Evolutionary conservation across 2,329 filamentous ascomycete species (phyloP).

Genomic region (Dothiorella sarmentorum): DNA sequence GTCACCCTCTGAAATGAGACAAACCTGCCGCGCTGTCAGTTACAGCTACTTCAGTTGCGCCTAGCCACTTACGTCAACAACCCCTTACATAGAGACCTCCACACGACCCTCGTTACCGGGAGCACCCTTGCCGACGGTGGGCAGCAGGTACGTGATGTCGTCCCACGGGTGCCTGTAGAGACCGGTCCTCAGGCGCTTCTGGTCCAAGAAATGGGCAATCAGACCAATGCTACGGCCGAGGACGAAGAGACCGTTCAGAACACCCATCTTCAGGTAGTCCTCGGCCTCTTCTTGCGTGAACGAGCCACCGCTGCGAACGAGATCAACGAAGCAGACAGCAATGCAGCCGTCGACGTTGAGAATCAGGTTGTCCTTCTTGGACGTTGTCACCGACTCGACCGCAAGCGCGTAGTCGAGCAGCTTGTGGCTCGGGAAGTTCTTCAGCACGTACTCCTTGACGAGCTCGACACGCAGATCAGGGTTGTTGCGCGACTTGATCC

Average conservation of each 20-base stretch:
- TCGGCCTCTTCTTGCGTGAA: conserved; percentile 96
- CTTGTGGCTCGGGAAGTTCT: conserved; percentile 97
- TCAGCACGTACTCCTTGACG: conserved; percentile 97
- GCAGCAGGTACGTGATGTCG: conserved; percentile 68
- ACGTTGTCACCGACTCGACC: conserved; percentile 96
- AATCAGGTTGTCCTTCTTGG: conserved; percentile 99
- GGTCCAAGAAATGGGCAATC: conserved; percentile 99
- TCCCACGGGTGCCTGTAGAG: conserved; percentile 97
- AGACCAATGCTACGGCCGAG: conserved; percentile 95
- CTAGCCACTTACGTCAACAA: not conserved
- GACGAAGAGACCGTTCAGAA: conserved; percentile 98
- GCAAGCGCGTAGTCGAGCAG: conserved; percentile 98
- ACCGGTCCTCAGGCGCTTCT: conserved; percentile 98
- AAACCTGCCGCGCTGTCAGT: not conserved
- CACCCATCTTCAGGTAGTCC: conserved; percentile 98
- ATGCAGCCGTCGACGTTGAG: conserved; percentile 98
- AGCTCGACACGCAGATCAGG: conserved; percentile 98
- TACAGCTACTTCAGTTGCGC: not conserved
- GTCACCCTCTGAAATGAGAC: not conserved
- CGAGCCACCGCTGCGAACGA: conserved; percentile 95
- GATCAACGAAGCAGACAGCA: conserved; percentile 97
- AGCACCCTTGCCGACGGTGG: conserved; percentile 33
- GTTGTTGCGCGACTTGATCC: conserved; percentile 99
- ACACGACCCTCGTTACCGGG: conserved; percentile 42
- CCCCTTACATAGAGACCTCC: conserved; percentile 29